These are phyloP conservation scores for Ascochyta lentis DNA, from an alignment of 2,329 filamentous ascomycete genomes.

Conservation along the genomic window DNA sequence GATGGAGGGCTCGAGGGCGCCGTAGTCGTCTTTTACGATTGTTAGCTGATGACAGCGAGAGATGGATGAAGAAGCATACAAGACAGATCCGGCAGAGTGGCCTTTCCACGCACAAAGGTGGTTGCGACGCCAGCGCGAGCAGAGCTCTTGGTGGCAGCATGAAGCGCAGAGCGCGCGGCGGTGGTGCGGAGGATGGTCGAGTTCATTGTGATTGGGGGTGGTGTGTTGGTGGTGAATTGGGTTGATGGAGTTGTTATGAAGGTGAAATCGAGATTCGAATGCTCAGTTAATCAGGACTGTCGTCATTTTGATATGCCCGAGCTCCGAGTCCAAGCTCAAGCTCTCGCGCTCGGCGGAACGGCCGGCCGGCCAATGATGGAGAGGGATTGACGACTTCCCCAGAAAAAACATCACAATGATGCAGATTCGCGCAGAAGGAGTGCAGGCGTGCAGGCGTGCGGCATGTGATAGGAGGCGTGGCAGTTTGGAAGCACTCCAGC, in stretches of 20 bases:
- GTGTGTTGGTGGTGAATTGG: conserved; percentile 28
- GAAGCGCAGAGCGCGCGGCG: conserved; percentile 73
- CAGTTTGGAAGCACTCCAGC: background rate
- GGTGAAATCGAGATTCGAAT: background rate
- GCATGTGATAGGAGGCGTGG: background rate
- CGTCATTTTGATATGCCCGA: conserved; percentile 33
- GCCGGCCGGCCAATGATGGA: conserved; percentile 21
- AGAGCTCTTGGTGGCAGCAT: conserved; percentile 68
- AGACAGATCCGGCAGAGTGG: conserved; percentile 86
- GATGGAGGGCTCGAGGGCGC: conserved; percentile 84
- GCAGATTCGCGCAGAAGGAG: conserved; percentile 2
- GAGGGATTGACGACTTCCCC: conserved; percentile 3
- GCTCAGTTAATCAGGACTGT: conserved; percentile 25
- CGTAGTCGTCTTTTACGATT: conserved; percentile 79
- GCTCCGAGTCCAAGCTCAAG: conserved; percentile 21
- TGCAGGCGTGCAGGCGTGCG: background rate
- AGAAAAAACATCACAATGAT: conserved; percentile 8
- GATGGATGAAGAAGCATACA: conserved; percentile 59
- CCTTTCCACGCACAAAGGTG: conserved; percentile 84
- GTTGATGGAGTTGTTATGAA: background rate
- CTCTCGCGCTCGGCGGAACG: conserved; percentile 7
- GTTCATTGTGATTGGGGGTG: conserved; percentile 64
- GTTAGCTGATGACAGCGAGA: conserved; percentile 8
- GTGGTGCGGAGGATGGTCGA: conserved; percentile 75
- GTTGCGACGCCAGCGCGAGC: conserved; percentile 70